These are phyloP conservation scores for Daldinia eschscholtzii DNA, from an alignment of 2,329 filamentous ascomycete species.

Conservation along the genomic window DNA sequence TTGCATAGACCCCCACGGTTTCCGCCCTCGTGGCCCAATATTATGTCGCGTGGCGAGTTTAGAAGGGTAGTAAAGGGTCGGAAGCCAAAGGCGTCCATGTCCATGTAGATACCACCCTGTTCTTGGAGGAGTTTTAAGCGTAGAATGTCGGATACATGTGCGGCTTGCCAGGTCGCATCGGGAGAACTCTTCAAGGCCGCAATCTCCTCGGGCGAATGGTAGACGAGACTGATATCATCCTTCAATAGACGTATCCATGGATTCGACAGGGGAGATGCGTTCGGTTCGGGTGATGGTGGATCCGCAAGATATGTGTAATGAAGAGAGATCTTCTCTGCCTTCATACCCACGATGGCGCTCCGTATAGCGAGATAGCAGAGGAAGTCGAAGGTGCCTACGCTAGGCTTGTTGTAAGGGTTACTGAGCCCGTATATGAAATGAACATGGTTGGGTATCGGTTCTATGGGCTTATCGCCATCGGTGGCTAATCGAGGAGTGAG, in stretches of 20 bases:
- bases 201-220: conserved; percentile 53
- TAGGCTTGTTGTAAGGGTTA: conserved; percentile 51
- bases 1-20: conserved; percentile 57
- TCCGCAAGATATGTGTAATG: conserved; percentile 57
- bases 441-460: conserved; percentile 55
- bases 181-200: conserved; percentile 48
- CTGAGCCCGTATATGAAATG: conserved; percentile 57
- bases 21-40: conserved; percentile 55
- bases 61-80: conserved; percentile 51
- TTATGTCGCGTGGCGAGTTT: conserved; percentile 50
- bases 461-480: conserved; percentile 28
- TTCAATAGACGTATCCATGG: conserved; percentile 54
- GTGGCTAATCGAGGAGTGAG: conserved; percentile 34
- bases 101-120: conserved; percentile 55
- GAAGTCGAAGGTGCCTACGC: conserved; percentile 54
- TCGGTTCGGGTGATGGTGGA: conserved; percentile 51
- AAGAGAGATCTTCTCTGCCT: conserved; percentile 53
- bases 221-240: conserved; percentile 53
- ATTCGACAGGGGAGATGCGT: conserved; percentile 52
- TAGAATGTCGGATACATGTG: conserved; percentile 55
- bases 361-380: conserved; percentile 56
- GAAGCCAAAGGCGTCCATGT: conserved; percentile 55
- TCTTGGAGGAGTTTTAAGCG: conserved; percentile 53
- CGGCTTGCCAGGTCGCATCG: conserved; percentile 50
- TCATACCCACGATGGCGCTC: conserved; percentile 54